phyloP scores from a whole-genome alignment of 148 eudicot genomes.

The Diospyros kaki region DNA sequence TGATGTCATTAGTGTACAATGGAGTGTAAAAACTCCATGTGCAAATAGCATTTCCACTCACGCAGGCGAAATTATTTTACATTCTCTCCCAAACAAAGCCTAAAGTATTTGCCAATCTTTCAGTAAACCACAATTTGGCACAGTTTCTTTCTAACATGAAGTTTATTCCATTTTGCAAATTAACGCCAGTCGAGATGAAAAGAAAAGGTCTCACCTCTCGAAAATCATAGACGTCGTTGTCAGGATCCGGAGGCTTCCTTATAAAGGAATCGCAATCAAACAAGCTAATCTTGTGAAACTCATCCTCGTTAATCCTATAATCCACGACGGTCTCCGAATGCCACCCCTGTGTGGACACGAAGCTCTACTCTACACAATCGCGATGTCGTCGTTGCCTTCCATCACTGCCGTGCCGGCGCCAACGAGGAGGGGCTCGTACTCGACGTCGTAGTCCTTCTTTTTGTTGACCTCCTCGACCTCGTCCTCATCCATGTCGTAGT shows the following conservation, averaged over 20 bases:
- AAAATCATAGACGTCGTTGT: constrained; percentile 82
- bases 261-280: constrained; percentile 89
- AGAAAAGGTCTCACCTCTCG: constrained; percentile 48
- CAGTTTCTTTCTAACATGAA: no score
- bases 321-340: constrained; percentile 65
- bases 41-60: no score
- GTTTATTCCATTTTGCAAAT: no score
- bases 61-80: no score
- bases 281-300: constrained; percentile 80
- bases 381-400: constrained; percentile 40
- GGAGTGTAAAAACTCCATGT: no score
- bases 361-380: constrained; percentile 54
- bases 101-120: no score
- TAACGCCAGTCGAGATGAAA: not conserved
- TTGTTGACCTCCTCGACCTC: constrained; percentile 79
- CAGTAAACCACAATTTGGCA: no score
- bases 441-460: constrained; percentile 73
- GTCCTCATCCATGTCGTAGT: constrained; percentile 83
- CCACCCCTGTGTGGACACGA: constrained; percentile 70
- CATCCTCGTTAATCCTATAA: constrained; percentile 84
- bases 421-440: constrained; percentile 46
- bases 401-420: constrained; percentile 15
- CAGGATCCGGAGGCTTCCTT: constrained; percentile 81
- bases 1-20: no score
- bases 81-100: no score